A percentile compares a stretch with the other conserved stretches of the same genome.
These are phyloP conservation scores for Schwanniomyces yamadae DNA, from an alignment of 805 yeast species.

Conservation along the genomic window DNA sequence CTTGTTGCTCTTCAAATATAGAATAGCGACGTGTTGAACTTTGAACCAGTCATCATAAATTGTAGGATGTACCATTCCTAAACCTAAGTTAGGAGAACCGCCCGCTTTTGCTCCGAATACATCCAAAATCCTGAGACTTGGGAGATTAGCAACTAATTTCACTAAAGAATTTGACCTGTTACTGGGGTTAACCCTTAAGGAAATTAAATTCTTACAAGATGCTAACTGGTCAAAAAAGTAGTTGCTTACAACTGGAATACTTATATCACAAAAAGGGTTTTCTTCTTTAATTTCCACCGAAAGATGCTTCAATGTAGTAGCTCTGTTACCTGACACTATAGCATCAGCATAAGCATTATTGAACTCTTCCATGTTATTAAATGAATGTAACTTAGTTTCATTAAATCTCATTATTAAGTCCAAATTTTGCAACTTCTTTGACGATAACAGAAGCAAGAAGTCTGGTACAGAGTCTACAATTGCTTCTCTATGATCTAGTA, in stretches of 20 bases:
- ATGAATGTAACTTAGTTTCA: slow-evolving; percentile 18
- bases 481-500: slow-evolving; percentile 43
- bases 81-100: slow-evolving; percentile 53
- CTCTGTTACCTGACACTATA: slow-evolving; percentile 10
- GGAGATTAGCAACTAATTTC: slow-evolving; percentile 22
- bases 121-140: slow-evolving; percentile 35
- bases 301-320: slow-evolving; percentile 25
- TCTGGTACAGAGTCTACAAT: slow-evolving; percentile 39
- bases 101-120: slow-evolving; percentile 52
- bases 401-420: slow-evolving; percentile 44
- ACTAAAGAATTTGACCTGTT: slow-evolving; percentile 16
- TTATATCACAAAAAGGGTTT: slow-evolving; percentile 27
- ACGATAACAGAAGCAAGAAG: slow-evolving; percentile 24
- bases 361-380: slow-evolving; percentile 9
- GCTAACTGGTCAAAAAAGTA: slow-evolving; percentile 13
- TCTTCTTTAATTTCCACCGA: slow-evolving; percentile 44
- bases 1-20: slow-evolving; percentile 28
- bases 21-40: slow-evolving; percentile 52
- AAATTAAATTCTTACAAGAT: slow-evolving; percentile 20
- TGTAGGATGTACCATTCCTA: slow-evolving; percentile 53
- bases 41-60: slow-evolving; percentile 57
- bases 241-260: slow-evolving; percentile 20
- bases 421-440: slow-evolving; percentile 25
- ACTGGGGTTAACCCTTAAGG: slow-evolving; percentile 42
- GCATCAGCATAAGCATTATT: slow-evolving; percentile 16